A percentile compares a stretch with the other conserved stretches of the same genome.
Conservation (phyloP, 495 filamentous ascomycete species). For the Aspergillus indologenus region DNA sequence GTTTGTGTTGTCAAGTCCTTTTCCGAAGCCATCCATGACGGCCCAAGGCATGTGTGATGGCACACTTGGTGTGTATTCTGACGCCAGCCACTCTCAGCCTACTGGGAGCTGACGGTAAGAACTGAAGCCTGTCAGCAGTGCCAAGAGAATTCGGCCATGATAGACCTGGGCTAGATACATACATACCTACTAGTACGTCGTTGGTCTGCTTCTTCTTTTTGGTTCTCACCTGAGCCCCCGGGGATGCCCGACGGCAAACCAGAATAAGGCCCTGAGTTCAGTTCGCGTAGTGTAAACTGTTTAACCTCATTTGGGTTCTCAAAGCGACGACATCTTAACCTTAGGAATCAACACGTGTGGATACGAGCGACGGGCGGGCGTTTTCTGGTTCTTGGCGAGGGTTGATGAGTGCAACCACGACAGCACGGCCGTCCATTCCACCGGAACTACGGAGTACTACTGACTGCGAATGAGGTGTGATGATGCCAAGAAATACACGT, state of each 20-base stretch:
- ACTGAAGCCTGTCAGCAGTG: conserved; percentile 1
- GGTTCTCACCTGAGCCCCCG: not conserved
- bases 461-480: not conserved
- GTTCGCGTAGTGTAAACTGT: not conserved
- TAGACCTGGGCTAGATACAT: too few species aligned
- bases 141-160: not conserved
- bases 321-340: not conserved
- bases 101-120: not conserved
- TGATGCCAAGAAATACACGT: not conserved
- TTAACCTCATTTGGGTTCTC: not conserved
- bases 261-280: not conserved
- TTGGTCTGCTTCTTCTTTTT: not conserved
- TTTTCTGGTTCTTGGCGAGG: not conserved
- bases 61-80: not conserved
- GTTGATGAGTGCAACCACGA: not conserved
- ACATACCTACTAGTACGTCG: too few species aligned
- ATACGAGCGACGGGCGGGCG: not conserved
- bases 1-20: not conserved
- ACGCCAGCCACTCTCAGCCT: not conserved
- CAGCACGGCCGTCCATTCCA: conserved; percentile 5
- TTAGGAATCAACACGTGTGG: conserved; percentile 4
- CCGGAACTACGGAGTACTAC: not conserved
- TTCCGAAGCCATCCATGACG: not conserved
- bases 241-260: not conserved
- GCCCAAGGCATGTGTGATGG: not conserved